These are phyloP conservation scores for Protomyces macrosporus DNA, from an alignment of 1,139 yeast genomes.

Conservation along the genomic window DNA sequence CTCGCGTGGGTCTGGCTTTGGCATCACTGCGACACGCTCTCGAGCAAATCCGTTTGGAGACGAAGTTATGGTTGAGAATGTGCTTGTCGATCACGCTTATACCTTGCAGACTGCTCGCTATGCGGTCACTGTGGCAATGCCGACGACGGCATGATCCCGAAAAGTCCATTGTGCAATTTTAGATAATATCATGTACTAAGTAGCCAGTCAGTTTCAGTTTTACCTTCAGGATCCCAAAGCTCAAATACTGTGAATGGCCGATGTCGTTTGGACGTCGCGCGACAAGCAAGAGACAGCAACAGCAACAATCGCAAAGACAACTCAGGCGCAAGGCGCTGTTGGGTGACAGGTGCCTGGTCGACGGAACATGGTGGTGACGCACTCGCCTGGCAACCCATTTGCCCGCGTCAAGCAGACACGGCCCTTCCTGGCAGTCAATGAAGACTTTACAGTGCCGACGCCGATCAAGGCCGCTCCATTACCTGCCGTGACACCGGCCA, in stretches of 20 bases:
- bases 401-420: conserved; percentile 6
- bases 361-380: conserved; percentile 11
- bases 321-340: no score
- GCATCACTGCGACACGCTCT: conserved; percentile 12
- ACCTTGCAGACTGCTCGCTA: conserved; percentile 1
- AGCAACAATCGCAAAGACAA: no score
- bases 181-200: no score
- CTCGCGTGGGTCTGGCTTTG: conserved; percentile 22
- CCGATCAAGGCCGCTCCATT: not conserved
- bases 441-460: not conserved
- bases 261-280: no score
- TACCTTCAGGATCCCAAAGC: no score
- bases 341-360: no score
- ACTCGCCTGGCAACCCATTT: conserved; percentile 23
- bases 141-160: no score
- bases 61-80: conserved; percentile 6
- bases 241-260: no score
- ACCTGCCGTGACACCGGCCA: not conserved
- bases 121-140: not conserved
- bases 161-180: no score
- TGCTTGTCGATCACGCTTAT: conserved; percentile 7
- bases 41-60: conserved; percentile 17
- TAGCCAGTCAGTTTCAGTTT: no score
- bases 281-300: no score
- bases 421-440: not conserved